Evolutionary conservation across 768 basidiomycete genomes (phyloP).

Genomic region (Asterophora parasitica): DNA sequence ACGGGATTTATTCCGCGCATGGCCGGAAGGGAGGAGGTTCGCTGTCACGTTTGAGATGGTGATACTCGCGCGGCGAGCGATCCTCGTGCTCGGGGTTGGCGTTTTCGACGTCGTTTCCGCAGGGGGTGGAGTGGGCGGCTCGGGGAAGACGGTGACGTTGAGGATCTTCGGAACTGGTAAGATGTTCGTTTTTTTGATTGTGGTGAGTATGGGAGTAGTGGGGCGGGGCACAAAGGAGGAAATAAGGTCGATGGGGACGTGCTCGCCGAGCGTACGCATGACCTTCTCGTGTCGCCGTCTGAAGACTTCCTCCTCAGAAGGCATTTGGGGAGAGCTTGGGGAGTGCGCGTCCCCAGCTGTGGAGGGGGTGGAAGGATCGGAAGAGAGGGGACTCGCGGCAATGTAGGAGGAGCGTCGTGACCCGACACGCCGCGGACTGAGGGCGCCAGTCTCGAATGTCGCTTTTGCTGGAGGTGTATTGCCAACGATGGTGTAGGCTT

Average conservation of each 20-base stretch:
- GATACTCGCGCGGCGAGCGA: slow-evolving; percentile 10
- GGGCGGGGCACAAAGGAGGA: background rate
- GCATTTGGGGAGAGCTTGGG: slow-evolving; percentile 5
- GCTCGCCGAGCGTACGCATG: slow-evolving; percentile 19
- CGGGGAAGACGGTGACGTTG: slow-evolving; percentile 11
- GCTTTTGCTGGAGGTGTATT: background rate
- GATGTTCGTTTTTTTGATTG: no score
- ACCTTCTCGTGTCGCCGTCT: slow-evolving; percentile 16
- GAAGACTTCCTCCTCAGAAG: slow-evolving; percentile 14
- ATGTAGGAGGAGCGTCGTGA: slow-evolving; percentile 3
- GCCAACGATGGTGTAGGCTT: no score
- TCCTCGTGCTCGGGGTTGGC: background rate
- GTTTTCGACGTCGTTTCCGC: no score
- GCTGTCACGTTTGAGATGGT: slow-evolving; percentile 9
- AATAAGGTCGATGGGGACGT: slow-evolving; percentile 18
- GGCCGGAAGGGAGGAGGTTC: slow-evolving; percentile 6
- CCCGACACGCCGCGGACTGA: slow-evolving; percentile 10
- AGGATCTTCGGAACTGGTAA: slow-evolving; percentile 1
- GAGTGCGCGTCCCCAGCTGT: background rate
- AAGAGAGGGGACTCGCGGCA: background rate
- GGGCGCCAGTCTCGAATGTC: slow-evolving; percentile 10
- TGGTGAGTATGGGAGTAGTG: no score
- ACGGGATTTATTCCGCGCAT: slow-evolving; percentile 11
- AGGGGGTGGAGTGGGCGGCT: slow-evolving; percentile 5
- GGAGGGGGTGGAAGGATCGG: background rate